Conservation (phyloP, 2,329 filamentous ascomycete genomes). For the Colletotrichum spaethianum region DNA sequence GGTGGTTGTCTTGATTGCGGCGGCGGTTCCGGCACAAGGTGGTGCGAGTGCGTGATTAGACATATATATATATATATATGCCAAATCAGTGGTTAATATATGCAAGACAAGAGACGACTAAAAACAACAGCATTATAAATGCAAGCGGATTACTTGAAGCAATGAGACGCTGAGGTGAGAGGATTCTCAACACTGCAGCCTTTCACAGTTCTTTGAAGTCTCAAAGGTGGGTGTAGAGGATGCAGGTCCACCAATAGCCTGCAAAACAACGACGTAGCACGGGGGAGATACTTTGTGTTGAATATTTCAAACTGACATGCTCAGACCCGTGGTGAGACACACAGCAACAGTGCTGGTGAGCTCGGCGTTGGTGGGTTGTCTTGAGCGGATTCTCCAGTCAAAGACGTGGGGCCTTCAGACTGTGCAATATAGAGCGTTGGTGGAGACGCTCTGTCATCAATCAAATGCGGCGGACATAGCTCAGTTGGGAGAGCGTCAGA, state of each 20-base stretch:
- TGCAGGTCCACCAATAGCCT: background rate
- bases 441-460: accelerated
- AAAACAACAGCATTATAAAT: background rate
- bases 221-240: background rate
- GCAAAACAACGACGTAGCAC: background rate
- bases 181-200: background rate
- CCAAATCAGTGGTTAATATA: background rate
- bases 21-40: background rate
- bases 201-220: background rate
- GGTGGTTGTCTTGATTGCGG: conserved; percentile 54
- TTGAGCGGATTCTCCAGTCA: too few relatives aligned
- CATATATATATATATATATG: background rate
- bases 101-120: too few relatives aligned
- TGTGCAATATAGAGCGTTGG: background rate
- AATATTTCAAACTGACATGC: background rate
- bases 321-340: background rate
- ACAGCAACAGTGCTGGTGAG: background rate
- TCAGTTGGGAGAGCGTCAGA: conserved; percentile 42
- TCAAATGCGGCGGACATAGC: conserved; percentile 38
- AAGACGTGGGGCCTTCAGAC: background rate
- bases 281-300: too few relatives aligned
- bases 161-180: background rate
- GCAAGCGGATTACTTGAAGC: background rate
- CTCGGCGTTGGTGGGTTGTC: too few relatives aligned
- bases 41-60: background rate